Evolutionary conservation across 768 basidiomycete genomes (phyloP).

Genomic region (Pulveroboletus sp.): DNA sequence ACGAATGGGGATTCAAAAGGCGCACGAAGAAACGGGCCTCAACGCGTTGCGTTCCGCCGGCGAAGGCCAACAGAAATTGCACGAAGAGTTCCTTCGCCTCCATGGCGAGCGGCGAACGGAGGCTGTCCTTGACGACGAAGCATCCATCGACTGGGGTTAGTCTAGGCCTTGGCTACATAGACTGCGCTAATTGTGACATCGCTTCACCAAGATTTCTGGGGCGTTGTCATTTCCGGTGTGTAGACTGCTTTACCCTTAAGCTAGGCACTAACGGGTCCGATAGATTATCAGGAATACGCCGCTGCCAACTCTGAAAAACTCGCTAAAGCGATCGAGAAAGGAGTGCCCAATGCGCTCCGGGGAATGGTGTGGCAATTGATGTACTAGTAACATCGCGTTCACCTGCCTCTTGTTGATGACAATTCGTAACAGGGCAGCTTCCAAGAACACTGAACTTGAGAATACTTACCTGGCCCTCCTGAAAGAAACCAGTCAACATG

Average conservation of each 20-base stretch:
- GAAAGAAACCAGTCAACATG: conserved; percentile 81
- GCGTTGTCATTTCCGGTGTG: conserved; percentile 81
- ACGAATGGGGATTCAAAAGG: conserved; percentile 46
- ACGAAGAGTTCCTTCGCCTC: conserved; percentile 69
- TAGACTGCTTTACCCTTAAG: conserved; percentile 1
- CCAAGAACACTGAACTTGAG: conserved; percentile 87
- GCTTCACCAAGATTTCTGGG: conserved; percentile 78
- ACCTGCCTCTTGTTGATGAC: conserved; percentile 10
- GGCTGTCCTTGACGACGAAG: conserved; percentile 36
- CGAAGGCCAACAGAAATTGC: conserved; percentile 66
- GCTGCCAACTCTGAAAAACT: conserved; percentile 71
- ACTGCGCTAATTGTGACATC: conserved; percentile 4
- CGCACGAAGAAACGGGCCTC: conserved; percentile 35
- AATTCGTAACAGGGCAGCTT: conserved; percentile 65
- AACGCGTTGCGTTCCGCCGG: conserved; percentile 44
- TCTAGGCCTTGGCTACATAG: neutral
- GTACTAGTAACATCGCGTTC: conserved; percentile 38
- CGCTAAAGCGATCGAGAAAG: conserved; percentile 85
- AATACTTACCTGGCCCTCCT: conserved; percentile 73
- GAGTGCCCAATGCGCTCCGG: conserved; percentile 81
- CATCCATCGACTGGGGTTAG: conserved; percentile 75
- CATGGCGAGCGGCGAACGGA: conserved; percentile 50
- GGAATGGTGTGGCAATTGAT: conserved; percentile 98
- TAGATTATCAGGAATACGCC: conserved; percentile 89
- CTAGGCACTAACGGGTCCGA: conserved; percentile 3